These are phyloP conservation scores for Peronospora tabacina DNA, from an alignment of 352 stramenopile genomes.

Conservation along the genomic window DNA sequence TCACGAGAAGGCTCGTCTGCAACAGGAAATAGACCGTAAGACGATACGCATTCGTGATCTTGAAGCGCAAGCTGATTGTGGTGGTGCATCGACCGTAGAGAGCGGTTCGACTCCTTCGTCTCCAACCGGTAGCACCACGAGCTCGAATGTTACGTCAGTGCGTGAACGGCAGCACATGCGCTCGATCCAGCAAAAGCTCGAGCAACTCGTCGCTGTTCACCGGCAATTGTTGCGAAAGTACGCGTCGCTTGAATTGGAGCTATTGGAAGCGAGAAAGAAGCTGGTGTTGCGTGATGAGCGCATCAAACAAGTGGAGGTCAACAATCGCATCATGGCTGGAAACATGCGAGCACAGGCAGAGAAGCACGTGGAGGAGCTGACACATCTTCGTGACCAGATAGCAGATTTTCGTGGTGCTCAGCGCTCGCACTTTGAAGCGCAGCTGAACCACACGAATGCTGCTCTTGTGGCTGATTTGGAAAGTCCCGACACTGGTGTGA, in stretches of 20 bases:
- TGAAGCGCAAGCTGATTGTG: slow-evolving; percentile 47
- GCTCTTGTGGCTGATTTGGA: slow-evolving; percentile 21
- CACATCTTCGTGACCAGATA: slow-evolving; percentile 77
- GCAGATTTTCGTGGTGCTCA: slow-evolving; percentile 72
- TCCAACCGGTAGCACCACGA: slow-evolving; percentile 15
- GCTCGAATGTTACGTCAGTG: slow-evolving; percentile 56
- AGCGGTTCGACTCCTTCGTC: slow-evolving; percentile 24
- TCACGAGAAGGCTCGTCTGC: slow-evolving; percentile 50
- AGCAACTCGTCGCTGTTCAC: slow-evolving; percentile 87
- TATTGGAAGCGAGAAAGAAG: slow-evolving; percentile 87
- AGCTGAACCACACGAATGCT: slow-evolving; percentile 44
- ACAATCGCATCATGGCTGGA: slow-evolving; percentile 80
- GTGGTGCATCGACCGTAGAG: slow-evolving; percentile 25
- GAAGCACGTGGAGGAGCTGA: slow-evolving; percentile 85
- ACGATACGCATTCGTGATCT: slow-evolving; percentile 51
- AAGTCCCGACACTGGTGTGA: slow-evolving; percentile 29
- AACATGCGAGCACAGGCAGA: slow-evolving; percentile 87
- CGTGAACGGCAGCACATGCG: slow-evolving; percentile 83
- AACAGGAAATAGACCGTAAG: slow-evolving; percentile 67
- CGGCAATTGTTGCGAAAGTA: slow-evolving; percentile 88
- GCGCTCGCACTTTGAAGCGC: slow-evolving; percentile 67
- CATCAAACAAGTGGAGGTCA: slow-evolving; percentile 85
- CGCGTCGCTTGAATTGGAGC: slow-evolving; percentile 79
- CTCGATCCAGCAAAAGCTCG: slow-evolving; percentile 86
- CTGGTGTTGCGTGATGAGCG: slow-evolving; percentile 83